These are phyloP conservation scores for Cudoniella acicularis DNA, from an alignment of 495 filamentous ascomycete genomes.

Conservation along the genomic window DNA sequence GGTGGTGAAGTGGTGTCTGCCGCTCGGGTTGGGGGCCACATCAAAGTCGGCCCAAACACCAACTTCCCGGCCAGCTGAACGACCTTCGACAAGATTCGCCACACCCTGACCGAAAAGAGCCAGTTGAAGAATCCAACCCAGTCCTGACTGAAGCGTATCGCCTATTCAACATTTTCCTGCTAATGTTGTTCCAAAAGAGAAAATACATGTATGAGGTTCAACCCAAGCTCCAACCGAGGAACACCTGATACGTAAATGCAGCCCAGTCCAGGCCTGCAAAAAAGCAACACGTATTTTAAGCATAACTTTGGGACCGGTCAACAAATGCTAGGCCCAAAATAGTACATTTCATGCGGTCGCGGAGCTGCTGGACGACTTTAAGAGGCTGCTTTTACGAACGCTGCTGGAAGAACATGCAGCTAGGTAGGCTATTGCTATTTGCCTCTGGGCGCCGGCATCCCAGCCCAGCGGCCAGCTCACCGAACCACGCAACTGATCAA, in stretches of 20 bases:
- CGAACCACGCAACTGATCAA: too few species aligned
- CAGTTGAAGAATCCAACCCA: too few species aligned
- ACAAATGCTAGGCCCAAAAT: not conserved
- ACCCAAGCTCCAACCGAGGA: not conserved
- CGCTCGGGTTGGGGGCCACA: not conserved
- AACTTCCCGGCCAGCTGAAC: constrained; percentile 3
- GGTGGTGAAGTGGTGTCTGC: not conserved
- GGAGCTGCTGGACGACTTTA: not conserved
- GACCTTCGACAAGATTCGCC: not conserved
- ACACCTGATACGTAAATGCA: not conserved
- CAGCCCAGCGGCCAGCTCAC: too few species aligned
- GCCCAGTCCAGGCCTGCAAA: not conserved
- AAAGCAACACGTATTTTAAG: not conserved
- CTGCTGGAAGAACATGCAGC: too few species aligned
- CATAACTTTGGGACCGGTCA: too few species aligned
- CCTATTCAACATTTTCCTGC: too few species aligned
- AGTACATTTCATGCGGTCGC: not conserved
- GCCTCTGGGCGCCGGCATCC: not conserved
- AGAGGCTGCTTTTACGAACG: not conserved
- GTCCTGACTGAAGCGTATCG: not conserved
- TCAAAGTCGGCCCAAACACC: not conserved
- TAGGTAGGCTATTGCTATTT: not conserved
- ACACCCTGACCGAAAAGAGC: not conserved
- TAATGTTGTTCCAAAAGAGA: too few species aligned
- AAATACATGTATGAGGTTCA: not conserved